A percentile compares a stretch with the other conserved stretches of the same genome.
phyloP scores from a whole-genome alignment of 345 rosid genomes.

The Hypericum perforatum region DNA sequence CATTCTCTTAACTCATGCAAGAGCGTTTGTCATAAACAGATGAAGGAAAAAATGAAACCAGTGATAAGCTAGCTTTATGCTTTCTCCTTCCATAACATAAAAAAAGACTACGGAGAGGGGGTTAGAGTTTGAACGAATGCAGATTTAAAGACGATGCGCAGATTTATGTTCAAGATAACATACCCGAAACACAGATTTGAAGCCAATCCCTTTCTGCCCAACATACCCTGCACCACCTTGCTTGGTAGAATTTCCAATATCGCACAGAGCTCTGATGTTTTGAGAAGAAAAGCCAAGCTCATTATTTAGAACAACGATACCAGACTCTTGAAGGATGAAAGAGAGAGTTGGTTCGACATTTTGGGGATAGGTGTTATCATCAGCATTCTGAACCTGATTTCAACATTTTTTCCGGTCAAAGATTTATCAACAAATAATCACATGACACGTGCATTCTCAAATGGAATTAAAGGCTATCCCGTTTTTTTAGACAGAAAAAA shows the following conservation, averaged over 20 bases:
- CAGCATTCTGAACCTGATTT: constrained; percentile 95
- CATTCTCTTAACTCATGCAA: too few relatives aligned
- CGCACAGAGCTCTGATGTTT: constrained; percentile 89
- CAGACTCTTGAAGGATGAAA: constrained; percentile 70
- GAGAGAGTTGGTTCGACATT: constrained; percentile 68
- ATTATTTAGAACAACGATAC: constrained; percentile 68
- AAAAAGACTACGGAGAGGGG: neutral
- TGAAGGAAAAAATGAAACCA: too few relatives aligned
- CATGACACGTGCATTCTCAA: too few relatives aligned
- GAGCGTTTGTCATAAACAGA: too few relatives aligned
- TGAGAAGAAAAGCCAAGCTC: constrained; percentile 79
- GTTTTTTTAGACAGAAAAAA: too few relatives aligned
- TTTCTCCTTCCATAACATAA: too few relatives aligned
- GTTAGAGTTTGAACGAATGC: constrained; percentile 1
- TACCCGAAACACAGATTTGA: constrained; percentile 98
- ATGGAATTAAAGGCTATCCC: too few relatives aligned
- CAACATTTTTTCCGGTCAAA: constrained; percentile 3
- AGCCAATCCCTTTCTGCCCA: constrained; percentile 96
- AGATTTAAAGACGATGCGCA: neutral
- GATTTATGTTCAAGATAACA: neutral
- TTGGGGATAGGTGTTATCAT: constrained; percentile 73
- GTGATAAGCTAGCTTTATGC: too few relatives aligned
- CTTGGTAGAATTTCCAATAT: constrained; percentile 89
- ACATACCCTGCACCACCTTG: constrained; percentile 77
- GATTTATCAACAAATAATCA: neutral